Percentiles rank a stretch among this genome's conserved stretches.
These are phyloP conservation scores for Rhodotorula kratochvilovae DNA, from an alignment of 768 basidiomycete species.

Conservation along the genomic window DNA sequence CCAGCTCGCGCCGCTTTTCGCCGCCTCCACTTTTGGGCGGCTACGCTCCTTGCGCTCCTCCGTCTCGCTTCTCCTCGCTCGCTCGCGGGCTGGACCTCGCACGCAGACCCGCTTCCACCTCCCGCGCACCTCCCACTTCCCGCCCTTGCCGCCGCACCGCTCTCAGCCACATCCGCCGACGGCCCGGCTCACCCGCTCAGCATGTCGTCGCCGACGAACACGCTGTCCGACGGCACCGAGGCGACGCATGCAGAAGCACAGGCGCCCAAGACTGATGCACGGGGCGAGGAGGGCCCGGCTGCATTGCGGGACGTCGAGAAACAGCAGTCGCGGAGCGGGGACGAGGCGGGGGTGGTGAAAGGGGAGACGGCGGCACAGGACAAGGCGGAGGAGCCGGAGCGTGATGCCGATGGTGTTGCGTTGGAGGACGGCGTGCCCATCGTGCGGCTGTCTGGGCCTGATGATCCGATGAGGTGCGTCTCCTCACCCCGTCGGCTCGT, in stretches of 20 bases:
- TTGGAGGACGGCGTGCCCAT: conserved; percentile 28
- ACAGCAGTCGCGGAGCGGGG: not conserved
- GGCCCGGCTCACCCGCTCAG: not conserved
- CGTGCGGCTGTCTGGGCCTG: conserved; percentile 11
- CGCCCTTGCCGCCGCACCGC: too few species aligned
- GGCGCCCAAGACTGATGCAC: not conserved
- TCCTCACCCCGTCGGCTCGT: not conserved
- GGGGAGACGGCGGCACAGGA: not conserved
- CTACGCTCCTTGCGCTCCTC: too few species aligned
- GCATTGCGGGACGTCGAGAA: not conserved
- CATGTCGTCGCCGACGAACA: not conserved
- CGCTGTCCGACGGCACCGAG: not conserved
- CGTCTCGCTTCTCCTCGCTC: too few species aligned
- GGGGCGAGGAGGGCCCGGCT: not conserved
- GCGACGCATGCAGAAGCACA: not conserved
- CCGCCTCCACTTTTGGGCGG: too few species aligned
- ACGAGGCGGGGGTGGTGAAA: not conserved
- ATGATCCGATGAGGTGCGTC: conserved; percentile 23
- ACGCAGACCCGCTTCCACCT: too few species aligned
- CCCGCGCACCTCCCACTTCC: too few species aligned
- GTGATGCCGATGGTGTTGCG: conserved; percentile 21
- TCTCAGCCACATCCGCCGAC: not conserved
- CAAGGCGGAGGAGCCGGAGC: not conserved
- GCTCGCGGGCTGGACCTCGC: too few species aligned
- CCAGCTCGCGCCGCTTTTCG: too few species aligned